A percentile compares a stretch with the other conserved stretches of the same genome.
Conservation (phyloP, 805 yeast genomes). For the Metschnikowia reukaufii region DNA sequence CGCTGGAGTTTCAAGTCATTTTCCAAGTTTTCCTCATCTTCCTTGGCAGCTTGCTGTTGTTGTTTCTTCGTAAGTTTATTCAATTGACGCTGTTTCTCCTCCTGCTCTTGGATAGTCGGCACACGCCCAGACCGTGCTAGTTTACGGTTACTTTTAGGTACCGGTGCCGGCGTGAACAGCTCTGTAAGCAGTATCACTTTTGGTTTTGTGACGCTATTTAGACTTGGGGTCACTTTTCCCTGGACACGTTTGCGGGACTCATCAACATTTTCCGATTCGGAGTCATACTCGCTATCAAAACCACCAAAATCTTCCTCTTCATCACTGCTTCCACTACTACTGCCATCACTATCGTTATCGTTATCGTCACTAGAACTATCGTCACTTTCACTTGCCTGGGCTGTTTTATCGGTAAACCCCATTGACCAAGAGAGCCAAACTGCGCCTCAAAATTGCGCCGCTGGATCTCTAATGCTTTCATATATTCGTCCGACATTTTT, state of each 20-base stretch:
- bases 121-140: slow-evolving; percentile 62
- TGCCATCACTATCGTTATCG: slow-evolving; percentile 7
- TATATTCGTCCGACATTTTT: slow-evolving; percentile 30
- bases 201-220: slow-evolving; percentile 26
- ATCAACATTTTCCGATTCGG: neutral
- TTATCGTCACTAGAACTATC: slow-evolving; percentile 9
- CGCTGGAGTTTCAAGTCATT: slow-evolving; percentile 75
- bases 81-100: slow-evolving; percentile 25
- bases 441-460: slow-evolving; percentile 62
- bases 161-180: slow-evolving; percentile 25
- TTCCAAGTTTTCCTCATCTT: slow-evolving; percentile 53
- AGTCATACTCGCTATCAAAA: slow-evolving; percentile 13
- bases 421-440: slow-evolving; percentile 56
- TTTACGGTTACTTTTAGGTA: slow-evolving; percentile 50
- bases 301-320: slow-evolving; percentile 17
- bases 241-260: neutral
- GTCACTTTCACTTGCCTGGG: slow-evolving; percentile 5
- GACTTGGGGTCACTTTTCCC: neutral
- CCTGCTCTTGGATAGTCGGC: slow-evolving; percentile 42
- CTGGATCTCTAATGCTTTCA: slow-evolving; percentile 48
- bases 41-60: slow-evolving; percentile 35
- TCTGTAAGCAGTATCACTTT: slow-evolving; percentile 50
- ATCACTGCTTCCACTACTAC: slow-evolving; percentile 6
- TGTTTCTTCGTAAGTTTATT: slow-evolving; percentile 35
- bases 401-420: slow-evolving; percentile 46